Base-by-base conservation (phyloP, 2,329 filamentous ascomycete genomes). In the Trichoderma oligosporum region DNA sequence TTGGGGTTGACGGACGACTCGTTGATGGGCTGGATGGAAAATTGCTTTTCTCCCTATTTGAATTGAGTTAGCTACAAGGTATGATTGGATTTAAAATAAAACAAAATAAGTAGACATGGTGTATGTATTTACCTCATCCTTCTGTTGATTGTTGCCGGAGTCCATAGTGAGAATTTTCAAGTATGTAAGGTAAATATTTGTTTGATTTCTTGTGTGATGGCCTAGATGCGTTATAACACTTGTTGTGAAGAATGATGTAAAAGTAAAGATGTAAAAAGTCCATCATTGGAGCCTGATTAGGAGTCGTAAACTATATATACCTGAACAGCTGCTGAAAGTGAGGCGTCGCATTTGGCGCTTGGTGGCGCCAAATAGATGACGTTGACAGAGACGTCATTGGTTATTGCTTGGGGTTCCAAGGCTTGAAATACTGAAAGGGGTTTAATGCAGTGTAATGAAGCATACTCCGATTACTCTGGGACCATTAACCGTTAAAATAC, bases 21-120 rank as follows among this genome's bases (percentile, higher is more conserved):
- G 61, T 78, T 70, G 64, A 77, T 73, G 67, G 75, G 76, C 66
- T 76, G 75, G 60, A 74, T 74, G 63, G 67, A 70, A 64, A 78
- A 77, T 62, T 76, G 63, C 69, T 77, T 75, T 68, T 77, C 74
- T 61, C 67, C 69, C 68, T 74, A 27, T 56, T 11, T 76, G 70
- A 11, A 18, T 33, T 4, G 16, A 18, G 22, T 41, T 25, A 42
- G 52, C 12, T 36, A 12, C 36, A 18, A 14, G 11, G n/a, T 29
- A 7, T 4, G 2, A 5, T 39, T 42, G 25, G n/a, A n/a, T n/a
- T n/a, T 29, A 35, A 2, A 8, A 25, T n/a, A 5, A 16, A 11
- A 20, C 42, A 2, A 12, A 16, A 16, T 7, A 22, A 8, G 3
- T 4, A 20, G 24, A 45, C 60, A 11, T n/a, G n/a, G n/a, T n/a